These are phyloP conservation scores for Carnegiea gigantea DNA, from an alignment of 179 eudicot species.

Conservation along the genomic window DNA sequence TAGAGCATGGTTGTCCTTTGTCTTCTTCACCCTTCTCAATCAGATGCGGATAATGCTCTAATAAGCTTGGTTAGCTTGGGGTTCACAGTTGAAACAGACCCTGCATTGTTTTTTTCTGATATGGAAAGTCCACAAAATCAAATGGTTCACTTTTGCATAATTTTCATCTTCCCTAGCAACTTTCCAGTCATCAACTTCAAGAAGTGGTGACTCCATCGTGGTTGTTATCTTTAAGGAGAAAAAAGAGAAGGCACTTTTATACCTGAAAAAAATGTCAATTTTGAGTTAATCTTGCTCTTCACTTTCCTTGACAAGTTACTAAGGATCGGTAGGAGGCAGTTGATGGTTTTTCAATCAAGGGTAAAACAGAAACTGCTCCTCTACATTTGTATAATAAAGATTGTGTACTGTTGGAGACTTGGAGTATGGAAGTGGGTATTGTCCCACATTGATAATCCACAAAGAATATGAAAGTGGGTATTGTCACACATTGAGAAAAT, in stretches of 20 bases:
- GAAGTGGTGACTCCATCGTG: neutral
- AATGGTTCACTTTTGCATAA: neutral
- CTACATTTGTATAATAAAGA: neutral
- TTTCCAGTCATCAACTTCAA: neutral
- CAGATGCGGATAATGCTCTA: neutral
- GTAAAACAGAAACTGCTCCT: neutral
- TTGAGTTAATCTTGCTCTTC: neutral
- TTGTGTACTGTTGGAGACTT: neutral
- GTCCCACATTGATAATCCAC: too few species aligned
- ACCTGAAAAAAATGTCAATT: neutral
- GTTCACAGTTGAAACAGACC: neutral
- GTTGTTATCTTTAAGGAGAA: neutral
- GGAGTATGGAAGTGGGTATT: too few species aligned
- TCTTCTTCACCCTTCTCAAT: neutral
- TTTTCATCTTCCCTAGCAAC: neutral
- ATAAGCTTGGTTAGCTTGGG: neutral
- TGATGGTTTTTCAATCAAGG: neutral
- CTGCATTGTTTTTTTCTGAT: neutral
- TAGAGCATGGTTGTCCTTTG: neutral
- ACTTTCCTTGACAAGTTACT: neutral
- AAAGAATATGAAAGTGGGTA: too few species aligned
- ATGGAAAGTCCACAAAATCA: neutral
- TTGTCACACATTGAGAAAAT: too few species aligned
- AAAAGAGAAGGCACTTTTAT: neutral
- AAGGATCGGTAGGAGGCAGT: neutral